Evolutionary conservation across 495 filamentous ascomycete genomes (phyloP).

Genomic region (Hyaloscypha hepaticicola): DNA sequence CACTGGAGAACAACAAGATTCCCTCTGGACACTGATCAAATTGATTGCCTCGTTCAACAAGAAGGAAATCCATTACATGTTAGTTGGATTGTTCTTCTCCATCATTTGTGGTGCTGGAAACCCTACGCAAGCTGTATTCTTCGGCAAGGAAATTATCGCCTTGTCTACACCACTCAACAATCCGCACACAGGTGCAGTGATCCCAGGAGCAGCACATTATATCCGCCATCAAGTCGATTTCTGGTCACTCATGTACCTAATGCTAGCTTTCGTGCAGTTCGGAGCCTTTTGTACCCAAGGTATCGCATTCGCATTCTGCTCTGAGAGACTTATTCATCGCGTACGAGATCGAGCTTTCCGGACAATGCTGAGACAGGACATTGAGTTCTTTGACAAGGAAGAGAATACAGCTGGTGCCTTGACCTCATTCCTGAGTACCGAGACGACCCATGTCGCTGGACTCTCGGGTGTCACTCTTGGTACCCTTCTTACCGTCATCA

Average conservation of each 20-base stretch:
- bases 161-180: constrained; percentile 47
- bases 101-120: constrained; percentile 82
- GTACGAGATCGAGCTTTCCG: constrained; percentile 79
- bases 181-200: constrained; percentile 33
- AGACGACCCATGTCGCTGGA: constrained; percentile 81
- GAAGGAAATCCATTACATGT: constrained; percentile 69
- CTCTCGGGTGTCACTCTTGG: constrained; percentile 80
- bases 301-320: constrained; percentile 77
- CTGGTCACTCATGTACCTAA: constrained; percentile 92
- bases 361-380: constrained; percentile 88
- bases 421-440: constrained; percentile 80
- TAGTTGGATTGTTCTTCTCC: constrained; percentile 72
- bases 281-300: constrained; percentile 68
- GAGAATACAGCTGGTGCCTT: constrained; percentile 83
- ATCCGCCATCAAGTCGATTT: constrained; percentile 59
- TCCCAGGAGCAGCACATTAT: constrained; percentile 30
- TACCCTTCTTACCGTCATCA: constrained; percentile 71
- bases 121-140: constrained; percentile 85
- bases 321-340: constrained; percentile 77
- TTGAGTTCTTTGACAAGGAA: constrained; percentile 82
- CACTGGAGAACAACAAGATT: constrained; percentile 53
- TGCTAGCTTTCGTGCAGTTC: constrained; percentile 81
- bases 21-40: constrained; percentile 80
- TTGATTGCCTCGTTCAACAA: constrained; percentile 82
- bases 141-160: constrained; percentile 80